phyloP scores from a whole-genome alignment of 2,329 filamentous ascomycete species.

The Sarocladium oryzae region DNA sequence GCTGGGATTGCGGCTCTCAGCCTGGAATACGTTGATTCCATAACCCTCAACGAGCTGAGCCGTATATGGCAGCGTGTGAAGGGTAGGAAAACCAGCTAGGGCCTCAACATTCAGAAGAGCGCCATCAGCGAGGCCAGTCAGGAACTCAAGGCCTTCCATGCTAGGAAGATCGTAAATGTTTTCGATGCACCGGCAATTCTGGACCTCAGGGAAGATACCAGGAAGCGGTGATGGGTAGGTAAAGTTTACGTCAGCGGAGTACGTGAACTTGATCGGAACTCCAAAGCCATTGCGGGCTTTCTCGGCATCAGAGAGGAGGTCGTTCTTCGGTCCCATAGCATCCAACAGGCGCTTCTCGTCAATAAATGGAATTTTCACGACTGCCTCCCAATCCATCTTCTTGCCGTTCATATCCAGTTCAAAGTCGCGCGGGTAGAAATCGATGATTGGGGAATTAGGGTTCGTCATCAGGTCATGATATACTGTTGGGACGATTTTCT shows the following conservation, averaged over 20 bases:
- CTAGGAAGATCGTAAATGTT: conserved; percentile 94
- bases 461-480: conserved; percentile 94
- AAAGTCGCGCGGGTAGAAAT: conserved; percentile 97
- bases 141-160: conserved; percentile 81
- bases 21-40: conserved; percentile 89
- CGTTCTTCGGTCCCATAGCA: conserved; percentile 82
- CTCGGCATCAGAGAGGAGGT: conserved; percentile 70
- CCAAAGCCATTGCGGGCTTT: conserved; percentile 83
- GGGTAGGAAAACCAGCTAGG: conserved; percentile 87
- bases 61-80: conserved; percentile 79
- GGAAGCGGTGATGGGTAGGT: conserved; percentile 81
- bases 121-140: conserved; percentile 76
- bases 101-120: conserved; percentile 76
- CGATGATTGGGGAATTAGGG: conserved; percentile 83
- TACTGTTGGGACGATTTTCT: conserved; percentile 82
- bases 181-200: conserved; percentile 82
- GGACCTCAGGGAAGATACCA: conserved; percentile 84
- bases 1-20: conserved; percentile 93
- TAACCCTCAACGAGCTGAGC: conserved; percentile 67
- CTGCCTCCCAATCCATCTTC: conserved; percentile 99
- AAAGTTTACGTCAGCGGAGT: conserved; percentile 69
- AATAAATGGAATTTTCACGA: conserved; percentile 98
- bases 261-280: conserved; percentile 87
- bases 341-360: conserved; percentile 78
- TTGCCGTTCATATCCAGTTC: conserved; percentile 99